Base-by-base conservation (phyloP, 768 basidiomycete genomes). In the Suillus weaverae region DNA sequence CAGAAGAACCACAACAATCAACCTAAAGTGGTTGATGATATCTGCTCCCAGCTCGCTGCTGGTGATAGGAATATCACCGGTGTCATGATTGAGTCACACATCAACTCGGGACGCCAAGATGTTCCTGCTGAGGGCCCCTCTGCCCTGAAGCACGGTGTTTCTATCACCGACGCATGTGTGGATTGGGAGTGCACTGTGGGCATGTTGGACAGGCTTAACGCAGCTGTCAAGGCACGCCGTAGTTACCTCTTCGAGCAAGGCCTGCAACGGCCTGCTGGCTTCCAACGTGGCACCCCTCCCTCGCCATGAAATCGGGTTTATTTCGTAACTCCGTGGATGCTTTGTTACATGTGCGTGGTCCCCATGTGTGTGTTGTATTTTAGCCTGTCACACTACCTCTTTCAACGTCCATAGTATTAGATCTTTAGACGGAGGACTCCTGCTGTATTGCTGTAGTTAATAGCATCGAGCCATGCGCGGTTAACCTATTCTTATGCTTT, bases 11-110 rank as follows among this genome's bases (percentile, higher is more conserved):
- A 97, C 81, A 85, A 86, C 72, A 97, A 96, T 78, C 96, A 97
- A 77, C 89, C 95, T 20, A 87, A 87, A 69, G 93, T 94, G 50
- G 72, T 93, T 63, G 84, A 86, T 68, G 78, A 85, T 75, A 85
- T 94, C 71, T 88, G 87, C 76, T 78, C 76, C 3, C 97, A 99
- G 78, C 85, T 99, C 62, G 78, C 75, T 7, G 84, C 84, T 8
- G 94, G 94, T 33, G 80, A 84, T 62, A 81, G 76, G 64, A 81
- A 83, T 70, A 90, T 99, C 77, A 93, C 93, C 5, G 97, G 97
- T 54, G 94, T 98, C 64, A 99, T 99, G 97, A 86, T 99, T 74
- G 97, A 99, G 80, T 92, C 90, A 14, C 91, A 98, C 76, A 89
- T 99, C 78, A 90, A 92, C 72, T 90, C 89, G 59, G 97, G 97